Evolutionary conservation across 768 basidiomycete genomes (phyloP), one percentile per base, ranked within the genome.

Genomic region (Mycena rebaudengoi): DNA sequence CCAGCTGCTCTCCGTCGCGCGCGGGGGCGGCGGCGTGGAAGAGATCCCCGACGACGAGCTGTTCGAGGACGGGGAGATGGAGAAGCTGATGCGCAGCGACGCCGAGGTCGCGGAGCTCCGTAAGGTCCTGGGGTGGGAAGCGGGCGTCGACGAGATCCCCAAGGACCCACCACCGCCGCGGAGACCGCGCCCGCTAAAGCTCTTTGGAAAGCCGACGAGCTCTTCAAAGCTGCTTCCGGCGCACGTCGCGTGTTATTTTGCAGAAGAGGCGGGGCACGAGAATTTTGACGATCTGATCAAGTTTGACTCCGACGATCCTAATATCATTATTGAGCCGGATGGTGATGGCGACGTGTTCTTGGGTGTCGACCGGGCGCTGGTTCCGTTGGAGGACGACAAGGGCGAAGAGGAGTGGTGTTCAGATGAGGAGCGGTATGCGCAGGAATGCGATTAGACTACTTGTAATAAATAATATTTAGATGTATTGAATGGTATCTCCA

Each of bases 31-130:
- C 46, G 78, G 77, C 7, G 79, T 75, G 33, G 78, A 78, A 23
- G 75, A 82, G 21, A 85, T 94, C 20, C 64, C 69, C 2, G 92
- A 95, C 62, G 88, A 91, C 8, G 92, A 94, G 60, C 76, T 94
- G 23, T 92, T 94, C 62, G 83, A 76, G 4, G 82, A 85, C 29
- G 89, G 87, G 3, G 92, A 94, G 73, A 73, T 91, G 26, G 91
- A 92, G 55, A 82, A 78, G 20, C 54, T 91, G 28, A 66, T 91
- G 21, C 77, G 92, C 57, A 76, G 69, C 45, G 79, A 85, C 30
- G 82, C 79, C 21, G 89, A 93, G 71, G 79, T 79, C 16, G 76
- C 78, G 51, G 75, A 78, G 2, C 71, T 91, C 62, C 70, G 64
- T 25, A 66, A 74, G 46, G 65, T 76, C 30, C 73, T 78, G 20